Percentiles rank a stretch among this genome's conserved stretches.
These are phyloP conservation scores for Boletus huronensis DNA, from an alignment of 768 basidiomycete genomes.

Conservation along the genomic window DNA sequence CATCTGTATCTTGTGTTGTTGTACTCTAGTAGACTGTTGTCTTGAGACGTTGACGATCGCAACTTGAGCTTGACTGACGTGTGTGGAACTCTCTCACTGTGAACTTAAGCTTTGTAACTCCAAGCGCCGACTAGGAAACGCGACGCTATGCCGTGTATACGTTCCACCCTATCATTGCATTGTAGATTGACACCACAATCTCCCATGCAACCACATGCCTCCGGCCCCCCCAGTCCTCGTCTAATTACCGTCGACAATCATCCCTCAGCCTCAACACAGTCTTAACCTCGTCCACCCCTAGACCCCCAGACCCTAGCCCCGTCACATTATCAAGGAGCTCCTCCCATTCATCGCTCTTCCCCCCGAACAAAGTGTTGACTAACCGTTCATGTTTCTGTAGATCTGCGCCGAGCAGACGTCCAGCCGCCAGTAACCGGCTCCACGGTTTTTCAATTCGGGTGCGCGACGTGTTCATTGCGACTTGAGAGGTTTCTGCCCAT, in stretches of 20 bases:
- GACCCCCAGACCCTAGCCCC: slow-evolving; percentile 55
- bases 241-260: slow-evolving; percentile 31
- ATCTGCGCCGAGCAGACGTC: slow-evolving; percentile 61
- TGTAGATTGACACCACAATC: not conserved
- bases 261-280: slow-evolving; percentile 48
- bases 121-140: not conserved
- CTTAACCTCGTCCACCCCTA: slow-evolving; percentile 59
- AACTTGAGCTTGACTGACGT: not conserved
- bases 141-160: too few species aligned
- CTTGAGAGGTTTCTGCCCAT: slow-evolving; percentile 78
- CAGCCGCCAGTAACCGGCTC: slow-evolving; percentile 68
- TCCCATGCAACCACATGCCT: not conserved
- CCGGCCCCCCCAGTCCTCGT: not conserved
- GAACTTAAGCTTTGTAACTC: not conserved
- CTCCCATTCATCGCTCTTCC: slow-evolving; percentile 47
- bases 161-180: not conserved
- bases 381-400: slow-evolving; percentile 33
- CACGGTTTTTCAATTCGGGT: slow-evolving; percentile 71
- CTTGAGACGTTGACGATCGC: not conserved
- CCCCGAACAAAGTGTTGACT: slow-evolving; percentile 15
- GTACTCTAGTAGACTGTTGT: not conserved
- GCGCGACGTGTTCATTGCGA: slow-evolving; percentile 46
- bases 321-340: slow-evolving; percentile 42
- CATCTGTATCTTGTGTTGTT: slow-evolving; percentile 1
- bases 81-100: not conserved